phyloP scores from a whole-genome alignment of 2,329 filamentous ascomycete species.

The Fusarium decemcellulare region DNA sequence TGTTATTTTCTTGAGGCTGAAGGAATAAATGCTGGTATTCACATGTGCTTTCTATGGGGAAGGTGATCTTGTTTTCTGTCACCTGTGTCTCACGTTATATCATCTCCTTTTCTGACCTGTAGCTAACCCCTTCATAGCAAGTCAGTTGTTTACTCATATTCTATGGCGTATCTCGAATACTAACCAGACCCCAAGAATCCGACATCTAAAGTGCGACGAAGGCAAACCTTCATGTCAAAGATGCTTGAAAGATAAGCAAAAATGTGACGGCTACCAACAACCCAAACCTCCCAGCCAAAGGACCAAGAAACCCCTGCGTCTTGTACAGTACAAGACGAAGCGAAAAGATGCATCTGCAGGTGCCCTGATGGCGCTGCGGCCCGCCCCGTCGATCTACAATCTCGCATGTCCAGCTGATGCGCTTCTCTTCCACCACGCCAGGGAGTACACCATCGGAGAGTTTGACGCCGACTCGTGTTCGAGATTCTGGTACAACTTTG shows the following conservation, averaged over 20 bases:
- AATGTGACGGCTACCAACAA: conserved; percentile 33
- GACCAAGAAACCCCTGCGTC: not conserved
- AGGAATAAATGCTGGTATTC: too few species aligned
- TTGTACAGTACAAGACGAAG: conserved; percentile 3
- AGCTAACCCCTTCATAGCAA: conserved; percentile 16
- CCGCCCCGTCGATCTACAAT: not conserved
- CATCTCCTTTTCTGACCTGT: not conserved
- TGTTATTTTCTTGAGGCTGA: not conserved
- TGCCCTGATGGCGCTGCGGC: conserved; percentile 1
- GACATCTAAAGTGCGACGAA: conserved; percentile 38
- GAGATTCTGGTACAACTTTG: conserved; percentile 17
- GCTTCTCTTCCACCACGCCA: conserved; percentile 7
- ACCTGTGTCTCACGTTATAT: not conserved
- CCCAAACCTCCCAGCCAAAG: not conserved
- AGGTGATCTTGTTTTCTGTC: too few species aligned
- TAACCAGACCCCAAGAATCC: conserved; percentile 25
- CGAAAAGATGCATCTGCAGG: not conserved
- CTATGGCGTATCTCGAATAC: not conserved
- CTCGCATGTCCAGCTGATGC: not conserved
- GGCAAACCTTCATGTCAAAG: conserved; percentile 21
- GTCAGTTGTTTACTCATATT: conserved; percentile 1
- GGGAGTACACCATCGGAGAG: conserved; percentile 4
- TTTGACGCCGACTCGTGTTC: not conserved
- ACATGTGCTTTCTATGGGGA: too few species aligned
- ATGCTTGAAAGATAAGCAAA: conserved; percentile 23